These are phyloP conservation scores for Yamadazyma jaroonii DNA, from an alignment of 1,139 yeast species.

Conservation along the genomic window DNA sequence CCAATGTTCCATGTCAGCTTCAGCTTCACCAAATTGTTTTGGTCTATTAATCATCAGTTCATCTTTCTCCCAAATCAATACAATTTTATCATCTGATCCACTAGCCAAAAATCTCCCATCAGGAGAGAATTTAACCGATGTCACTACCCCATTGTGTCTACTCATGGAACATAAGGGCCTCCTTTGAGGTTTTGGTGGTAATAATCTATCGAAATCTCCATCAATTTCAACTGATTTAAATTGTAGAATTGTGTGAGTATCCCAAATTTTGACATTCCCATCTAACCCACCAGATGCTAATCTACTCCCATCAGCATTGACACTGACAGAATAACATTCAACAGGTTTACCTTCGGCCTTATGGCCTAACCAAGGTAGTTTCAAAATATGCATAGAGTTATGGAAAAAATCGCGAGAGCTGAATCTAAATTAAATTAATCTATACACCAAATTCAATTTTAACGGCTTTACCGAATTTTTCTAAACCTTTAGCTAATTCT, in stretches of 20 bases:
- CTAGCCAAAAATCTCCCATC: conserved; percentile 87
- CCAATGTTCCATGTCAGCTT: conserved; percentile 84
- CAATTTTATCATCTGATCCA: conserved; percentile 92
- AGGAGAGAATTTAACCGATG: conserved; percentile 88
- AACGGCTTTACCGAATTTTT: conserved; percentile 62
- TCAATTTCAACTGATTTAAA: conserved; percentile 16
- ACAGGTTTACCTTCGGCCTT: conserved; percentile 75
- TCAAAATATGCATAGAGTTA: conserved; percentile 65
- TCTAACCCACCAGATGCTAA: conserved; percentile 95
- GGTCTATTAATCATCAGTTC: conserved; percentile 50
- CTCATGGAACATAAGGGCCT: conserved; percentile 77
- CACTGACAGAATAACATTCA: conserved; percentile 82
- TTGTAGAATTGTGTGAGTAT: conserved; percentile 42
- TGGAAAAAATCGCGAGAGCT: neutral
- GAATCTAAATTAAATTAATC: neutral
- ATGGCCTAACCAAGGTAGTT: conserved; percentile 84
- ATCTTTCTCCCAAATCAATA: conserved; percentile 91
- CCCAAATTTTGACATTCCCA: conserved; percentile 92
- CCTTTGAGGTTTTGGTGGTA: conserved; percentile 38
- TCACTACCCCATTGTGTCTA: conserved; percentile 90
- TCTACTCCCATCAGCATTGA: conserved; percentile 77
- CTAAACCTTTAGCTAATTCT: conserved; percentile 55
- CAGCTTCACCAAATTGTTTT: conserved; percentile 48
- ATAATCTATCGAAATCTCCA: conserved; percentile 13
- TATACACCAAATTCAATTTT: conserved; percentile 31